Percentiles rank a stretch among this genome's conserved stretches.
These are phyloP conservation scores for Fusarium mexicanum DNA, from an alignment of 2,329 filamentous ascomycete genomes.

Conservation along the genomic window DNA sequence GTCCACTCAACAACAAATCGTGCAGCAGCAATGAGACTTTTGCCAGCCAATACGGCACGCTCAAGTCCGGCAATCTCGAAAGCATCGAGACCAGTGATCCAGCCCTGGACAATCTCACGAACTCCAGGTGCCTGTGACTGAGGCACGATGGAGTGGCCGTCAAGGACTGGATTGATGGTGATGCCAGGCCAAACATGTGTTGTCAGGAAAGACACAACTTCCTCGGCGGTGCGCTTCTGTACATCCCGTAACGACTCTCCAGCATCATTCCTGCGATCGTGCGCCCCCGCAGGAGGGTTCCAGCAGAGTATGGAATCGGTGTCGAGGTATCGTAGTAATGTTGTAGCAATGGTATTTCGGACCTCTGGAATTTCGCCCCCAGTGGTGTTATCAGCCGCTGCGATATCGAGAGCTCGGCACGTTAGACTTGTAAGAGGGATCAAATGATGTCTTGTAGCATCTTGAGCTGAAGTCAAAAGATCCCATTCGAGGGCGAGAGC, in stretches of 20 bases:
- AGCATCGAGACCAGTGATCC: slow-evolving; percentile 75
- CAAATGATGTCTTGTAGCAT: slow-evolving; percentile 85
- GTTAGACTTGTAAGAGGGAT: slow-evolving; percentile 89
- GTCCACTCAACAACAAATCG: slow-evolving; percentile 90
- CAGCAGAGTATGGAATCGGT: slow-evolving; percentile 95
- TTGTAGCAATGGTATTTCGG: slow-evolving; percentile 70
- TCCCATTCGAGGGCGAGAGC: slow-evolving; percentile 96
- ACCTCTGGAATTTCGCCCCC: slow-evolving; percentile 57
- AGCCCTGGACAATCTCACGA: slow-evolving; percentile 78
- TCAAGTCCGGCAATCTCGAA: slow-evolving; percentile 91
- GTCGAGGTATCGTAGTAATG: slow-evolving; percentile 84
- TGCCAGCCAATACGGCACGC: slow-evolving; percentile 82
- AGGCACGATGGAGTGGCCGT: slow-evolving; percentile 79
- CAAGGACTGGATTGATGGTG: slow-evolving; percentile 81
- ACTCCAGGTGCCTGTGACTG: slow-evolving; percentile 77
- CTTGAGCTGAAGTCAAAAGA: slow-evolving; percentile 79
- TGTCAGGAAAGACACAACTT: slow-evolving; percentile 77
- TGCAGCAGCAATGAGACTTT: slow-evolving; percentile 82
- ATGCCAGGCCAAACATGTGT: slow-evolving; percentile 85
- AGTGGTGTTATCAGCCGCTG: slow-evolving; percentile 65
- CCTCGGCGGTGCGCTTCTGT: slow-evolving; percentile 75
- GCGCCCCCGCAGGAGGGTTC: slow-evolving; percentile 67
- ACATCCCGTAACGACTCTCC: slow-evolving; percentile 73
- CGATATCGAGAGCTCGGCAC: slow-evolving; percentile 85
- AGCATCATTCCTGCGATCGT: slow-evolving; percentile 56